phyloP scores from a whole-genome alignment of 139 green algal species.

The Micractinium conductrix region DNA sequence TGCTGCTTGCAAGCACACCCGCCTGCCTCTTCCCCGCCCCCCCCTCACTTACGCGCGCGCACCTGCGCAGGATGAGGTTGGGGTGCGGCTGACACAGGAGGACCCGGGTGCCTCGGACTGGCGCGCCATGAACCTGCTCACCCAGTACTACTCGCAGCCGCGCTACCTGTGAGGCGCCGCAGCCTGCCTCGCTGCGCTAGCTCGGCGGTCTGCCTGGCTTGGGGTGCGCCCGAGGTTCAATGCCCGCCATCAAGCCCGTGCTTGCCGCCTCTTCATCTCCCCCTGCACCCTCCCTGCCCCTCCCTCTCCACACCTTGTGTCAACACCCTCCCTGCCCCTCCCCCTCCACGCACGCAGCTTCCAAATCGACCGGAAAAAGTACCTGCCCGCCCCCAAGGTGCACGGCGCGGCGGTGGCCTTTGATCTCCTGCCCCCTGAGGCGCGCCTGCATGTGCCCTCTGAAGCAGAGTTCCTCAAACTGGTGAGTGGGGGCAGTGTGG shows the following conservation, averaged over 20 bases:
- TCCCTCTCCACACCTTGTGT: too few species aligned
- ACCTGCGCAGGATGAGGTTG: conserved; percentile 75
- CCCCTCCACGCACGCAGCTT: conserved; percentile 39
- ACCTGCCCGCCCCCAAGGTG: conserved; percentile 82
- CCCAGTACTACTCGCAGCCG: conserved; percentile 76
- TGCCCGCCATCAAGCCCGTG: too few species aligned
- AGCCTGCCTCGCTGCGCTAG: too few species aligned
- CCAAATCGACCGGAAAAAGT: conserved; percentile 71
- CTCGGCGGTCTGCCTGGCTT: too few species aligned
- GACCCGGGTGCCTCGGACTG: conserved; percentile 70
- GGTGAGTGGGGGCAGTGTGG: conserved; percentile 13
- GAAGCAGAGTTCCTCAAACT: conserved; percentile 35
- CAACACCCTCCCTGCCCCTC: neutral
- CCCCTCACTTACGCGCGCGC: neutral
- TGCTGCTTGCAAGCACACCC: neutral
- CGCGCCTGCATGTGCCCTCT: conserved; percentile 26
- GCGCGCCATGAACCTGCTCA: conserved; percentile 83
- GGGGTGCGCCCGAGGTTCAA: too few species aligned
- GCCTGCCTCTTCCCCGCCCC: neutral
- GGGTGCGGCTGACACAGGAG: conserved; percentile 57
- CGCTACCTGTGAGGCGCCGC: conserved; percentile 63
- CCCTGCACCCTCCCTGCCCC: too few species aligned
- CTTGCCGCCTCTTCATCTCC: too few species aligned
- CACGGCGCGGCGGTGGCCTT: conserved; percentile 87
- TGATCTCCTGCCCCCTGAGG: conserved; percentile 48